Percentiles rank a stretch among this genome's conserved stretches.
Conservation (phyloP, 306 rosid species). For the Clitoria ternatea region DNA sequence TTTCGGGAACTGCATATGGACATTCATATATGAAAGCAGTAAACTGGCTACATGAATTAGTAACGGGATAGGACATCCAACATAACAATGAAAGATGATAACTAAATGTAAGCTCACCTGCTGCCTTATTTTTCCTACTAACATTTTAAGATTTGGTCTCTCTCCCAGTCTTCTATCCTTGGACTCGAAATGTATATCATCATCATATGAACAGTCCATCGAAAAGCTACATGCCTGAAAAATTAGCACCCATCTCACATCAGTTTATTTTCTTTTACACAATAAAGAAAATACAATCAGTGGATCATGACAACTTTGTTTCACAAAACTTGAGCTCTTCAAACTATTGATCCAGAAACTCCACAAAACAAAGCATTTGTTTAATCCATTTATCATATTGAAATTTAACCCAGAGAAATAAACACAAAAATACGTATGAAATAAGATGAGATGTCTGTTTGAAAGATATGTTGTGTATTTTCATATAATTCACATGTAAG, state of each 20-base stretch:
- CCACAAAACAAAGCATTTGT: conserved; percentile 10
- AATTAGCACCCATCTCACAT: conserved; percentile 6
- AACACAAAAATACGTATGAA: background rate
- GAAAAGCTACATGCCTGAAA: conserved; percentile 35
- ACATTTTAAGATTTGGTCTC: conserved; percentile 49
- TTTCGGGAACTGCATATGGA: conserved; percentile 48
- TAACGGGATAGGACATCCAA: background rate
- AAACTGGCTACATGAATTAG: conserved; percentile 3
- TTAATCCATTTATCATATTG: conserved; percentile 5
- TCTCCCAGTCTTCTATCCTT: conserved; percentile 26
- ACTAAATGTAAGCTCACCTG: conserved; percentile 45
- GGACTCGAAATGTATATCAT: conserved; percentile 27
- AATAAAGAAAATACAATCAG: conserved; percentile 17
- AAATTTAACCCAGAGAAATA: conserved; percentile 5
- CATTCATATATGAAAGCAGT: conserved; percentile 10
- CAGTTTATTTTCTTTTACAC: background rate
- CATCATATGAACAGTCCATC: conserved; percentile 32
- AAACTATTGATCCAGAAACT: conserved; percentile 19
- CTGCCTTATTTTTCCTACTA: conserved; percentile 72
- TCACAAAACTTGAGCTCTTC: conserved; percentile 9
- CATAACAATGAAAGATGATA: conserved; percentile 1
- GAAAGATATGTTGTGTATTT: background rate
- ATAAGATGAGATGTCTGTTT: background rate
- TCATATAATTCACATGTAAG: conserved; percentile 12
- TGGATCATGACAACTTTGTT: background rate